These are phyloP conservation scores for Pistacia vera DNA, from an alignment of 345 rosid species.

Conservation along the genomic window DNA sequence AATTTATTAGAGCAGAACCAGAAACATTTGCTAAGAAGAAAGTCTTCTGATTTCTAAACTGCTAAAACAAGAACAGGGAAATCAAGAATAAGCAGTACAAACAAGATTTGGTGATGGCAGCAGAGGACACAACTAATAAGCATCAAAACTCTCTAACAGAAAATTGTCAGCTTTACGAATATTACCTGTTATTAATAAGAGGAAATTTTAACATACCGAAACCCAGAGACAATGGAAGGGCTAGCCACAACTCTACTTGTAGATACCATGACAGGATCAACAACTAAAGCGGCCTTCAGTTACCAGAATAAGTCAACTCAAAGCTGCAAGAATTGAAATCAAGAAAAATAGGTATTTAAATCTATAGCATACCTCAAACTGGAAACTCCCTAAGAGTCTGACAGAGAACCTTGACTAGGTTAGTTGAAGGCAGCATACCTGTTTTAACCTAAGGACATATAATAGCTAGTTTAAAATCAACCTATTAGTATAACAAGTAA, in stretches of 20 bases:
- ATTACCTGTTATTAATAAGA: not conserved
- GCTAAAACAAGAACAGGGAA: not conserved
- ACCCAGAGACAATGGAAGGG: slow-evolving; percentile 66
- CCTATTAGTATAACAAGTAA: not conserved
- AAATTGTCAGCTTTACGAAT: not conserved
- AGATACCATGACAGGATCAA: slow-evolving; percentile 98
- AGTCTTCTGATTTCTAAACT: not conserved
- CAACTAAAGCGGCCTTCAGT: slow-evolving; percentile 83
- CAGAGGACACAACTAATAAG: not conserved
- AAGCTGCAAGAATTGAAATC: slow-evolving; percentile 20
- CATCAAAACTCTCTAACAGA: not conserved
- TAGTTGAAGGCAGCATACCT: slow-evolving; percentile 89
- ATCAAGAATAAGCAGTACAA: not conserved
- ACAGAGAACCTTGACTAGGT: slow-evolving; percentile 59
- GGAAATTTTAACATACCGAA: slow-evolving; percentile 48
- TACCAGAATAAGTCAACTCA: slow-evolving; percentile 33
- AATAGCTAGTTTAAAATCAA: slow-evolving; percentile 9
- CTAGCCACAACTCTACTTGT: slow-evolving; percentile 91
- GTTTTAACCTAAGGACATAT: slow-evolving; percentile 74
- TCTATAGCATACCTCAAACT: slow-evolving; percentile 53
- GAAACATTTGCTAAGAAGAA: not conserved
- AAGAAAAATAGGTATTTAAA: not conserved
- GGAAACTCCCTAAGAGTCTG: slow-evolving; percentile 61
- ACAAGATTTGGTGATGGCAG: not conserved
- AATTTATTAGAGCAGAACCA: not conserved